Evolutionary conservation across 2,329 filamentous ascomycete genomes (phyloP).

Genomic region (Apiospora rasikravindrae): DNA sequence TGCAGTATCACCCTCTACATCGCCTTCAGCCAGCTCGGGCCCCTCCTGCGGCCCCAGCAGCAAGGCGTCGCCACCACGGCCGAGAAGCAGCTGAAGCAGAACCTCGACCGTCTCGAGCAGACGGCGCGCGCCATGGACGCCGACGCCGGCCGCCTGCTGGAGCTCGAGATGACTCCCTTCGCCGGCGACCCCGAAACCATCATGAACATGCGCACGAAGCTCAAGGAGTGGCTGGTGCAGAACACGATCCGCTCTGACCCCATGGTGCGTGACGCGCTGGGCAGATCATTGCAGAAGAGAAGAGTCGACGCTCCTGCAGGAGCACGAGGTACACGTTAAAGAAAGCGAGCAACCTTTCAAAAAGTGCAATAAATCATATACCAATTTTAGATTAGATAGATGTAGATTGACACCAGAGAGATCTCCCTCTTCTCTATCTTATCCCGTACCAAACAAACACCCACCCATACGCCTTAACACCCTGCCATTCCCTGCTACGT

Average conservation of each 20-base stretch:
- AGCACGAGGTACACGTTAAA: slow-evolving; percentile 56
- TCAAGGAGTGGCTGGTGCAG: slow-evolving; percentile 87
- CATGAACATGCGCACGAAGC: slow-evolving; percentile 68
- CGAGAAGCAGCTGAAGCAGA: slow-evolving; percentile 61
- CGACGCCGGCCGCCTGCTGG: slow-evolving; percentile 74
- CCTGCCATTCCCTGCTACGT: background rate
- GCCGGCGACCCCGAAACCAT: slow-evolving; percentile 71
- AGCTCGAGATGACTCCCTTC: slow-evolving; percentile 83
- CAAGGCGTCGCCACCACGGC: slow-evolving; percentile 37
- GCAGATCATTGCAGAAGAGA: slow-evolving; percentile 66
- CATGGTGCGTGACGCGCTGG: slow-evolving; percentile 82
- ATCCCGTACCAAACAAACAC: background rate
- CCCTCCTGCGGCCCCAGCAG: slow-evolving; percentile 58
- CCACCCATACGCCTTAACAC: background rate
- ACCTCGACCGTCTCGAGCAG: slow-evolving; percentile 70
- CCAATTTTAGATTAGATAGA: background rate
- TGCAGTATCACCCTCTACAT: slow-evolving; percentile 80
- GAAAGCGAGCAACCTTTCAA: background rate
- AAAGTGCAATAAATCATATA: slow-evolving; percentile 13
- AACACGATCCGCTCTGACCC: slow-evolving; percentile 81
- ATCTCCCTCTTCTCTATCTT: background rate
- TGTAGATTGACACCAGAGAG: background rate
- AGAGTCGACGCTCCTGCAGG: slow-evolving; percentile 67
- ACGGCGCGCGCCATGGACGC: slow-evolving; percentile 64
- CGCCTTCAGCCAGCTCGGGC: slow-evolving; percentile 80